These are phyloP conservation scores for Zizania latifolia DNA, from an alignment of 176 grass and related monocot genomes.

Conservation along the genomic window DNA sequence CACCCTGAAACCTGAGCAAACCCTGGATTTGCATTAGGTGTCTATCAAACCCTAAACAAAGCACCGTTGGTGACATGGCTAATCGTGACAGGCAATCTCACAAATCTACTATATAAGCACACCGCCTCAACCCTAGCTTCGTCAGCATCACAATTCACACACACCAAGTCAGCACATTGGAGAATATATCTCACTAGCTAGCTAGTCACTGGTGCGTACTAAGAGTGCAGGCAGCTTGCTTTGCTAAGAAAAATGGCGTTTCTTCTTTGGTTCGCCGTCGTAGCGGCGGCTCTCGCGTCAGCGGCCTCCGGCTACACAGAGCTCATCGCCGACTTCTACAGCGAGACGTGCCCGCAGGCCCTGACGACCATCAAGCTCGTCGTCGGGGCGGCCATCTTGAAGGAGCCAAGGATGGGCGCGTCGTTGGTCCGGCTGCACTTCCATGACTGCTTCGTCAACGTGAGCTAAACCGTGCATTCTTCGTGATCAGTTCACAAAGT, in stretches of 20 bases:
- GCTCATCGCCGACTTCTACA: constrained; percentile 53
- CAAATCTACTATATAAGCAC: constrained; percentile 16
- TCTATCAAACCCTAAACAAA: constrained; percentile 21
- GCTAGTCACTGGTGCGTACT: neutral
- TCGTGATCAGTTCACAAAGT: no score
- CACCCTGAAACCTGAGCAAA: no score
- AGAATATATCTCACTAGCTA: neutral
- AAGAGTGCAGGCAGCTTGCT: neutral
- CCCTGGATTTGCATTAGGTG: neutral
- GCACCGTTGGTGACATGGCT: constrained; percentile 6
- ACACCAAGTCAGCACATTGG: neutral
- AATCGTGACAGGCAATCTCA: neutral
- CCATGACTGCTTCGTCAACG: constrained; percentile 84
- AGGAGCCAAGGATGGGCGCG: constrained; percentile 59
- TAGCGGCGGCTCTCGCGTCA: neutral
- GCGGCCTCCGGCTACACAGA: neutral
- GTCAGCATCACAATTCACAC: no score
- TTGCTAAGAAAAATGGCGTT: neutral
- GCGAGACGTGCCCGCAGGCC: constrained; percentile 54
- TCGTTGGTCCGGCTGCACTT: constrained; percentile 75
- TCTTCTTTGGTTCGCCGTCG: neutral
- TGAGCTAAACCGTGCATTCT: neutral
- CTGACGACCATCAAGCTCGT: constrained; percentile 50
- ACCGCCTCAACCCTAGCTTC: neutral
- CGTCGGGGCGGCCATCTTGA: constrained; percentile 47